phyloP scores from a whole-genome alignment of 108 stramenopile species.

The Heterococcus sp. region DNA sequence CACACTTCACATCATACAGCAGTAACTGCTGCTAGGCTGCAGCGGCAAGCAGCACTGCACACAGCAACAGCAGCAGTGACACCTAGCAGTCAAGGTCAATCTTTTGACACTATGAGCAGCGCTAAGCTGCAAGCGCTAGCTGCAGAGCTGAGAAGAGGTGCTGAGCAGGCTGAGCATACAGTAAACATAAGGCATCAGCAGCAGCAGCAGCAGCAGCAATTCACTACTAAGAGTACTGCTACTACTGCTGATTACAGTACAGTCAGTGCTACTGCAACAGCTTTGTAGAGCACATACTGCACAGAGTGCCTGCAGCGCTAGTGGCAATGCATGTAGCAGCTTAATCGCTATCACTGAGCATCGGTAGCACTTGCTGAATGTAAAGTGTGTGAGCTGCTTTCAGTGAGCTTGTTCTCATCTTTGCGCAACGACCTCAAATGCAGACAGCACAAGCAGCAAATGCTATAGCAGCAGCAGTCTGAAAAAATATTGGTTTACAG shows the following conservation, averaged over 20 bases:
- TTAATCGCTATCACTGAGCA: constrained; percentile 2
- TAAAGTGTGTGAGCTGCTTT: background rate
- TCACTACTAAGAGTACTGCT: background rate
- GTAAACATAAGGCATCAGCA: background rate
- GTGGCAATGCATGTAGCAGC: constrained; percentile 6
- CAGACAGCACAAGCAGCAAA: background rate
- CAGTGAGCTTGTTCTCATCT: constrained; percentile 3
- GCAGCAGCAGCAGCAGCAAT: constrained; percentile 6
- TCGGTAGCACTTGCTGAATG: background rate
- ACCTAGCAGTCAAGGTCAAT: too few species aligned
- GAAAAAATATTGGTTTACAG: too few species aligned
- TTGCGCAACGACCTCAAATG: background rate
- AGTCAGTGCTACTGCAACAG: background rate
- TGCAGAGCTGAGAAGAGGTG: background rate
- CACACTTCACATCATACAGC: too few species aligned
- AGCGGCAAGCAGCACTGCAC: too few species aligned
- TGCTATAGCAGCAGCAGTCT: too few species aligned
- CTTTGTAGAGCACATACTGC: background rate
- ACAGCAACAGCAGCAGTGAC: too few species aligned
- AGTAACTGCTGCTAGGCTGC: too few species aligned
- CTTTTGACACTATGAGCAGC: too few species aligned
- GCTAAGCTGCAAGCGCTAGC: too few species aligned
- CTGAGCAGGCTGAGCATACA: background rate
- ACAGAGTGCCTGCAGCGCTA: constrained; percentile 1
- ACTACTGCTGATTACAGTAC: background rate